Conservation (phyloP, 2,329 filamentous ascomycete species). For the Aspergillus sp. region DNA sequence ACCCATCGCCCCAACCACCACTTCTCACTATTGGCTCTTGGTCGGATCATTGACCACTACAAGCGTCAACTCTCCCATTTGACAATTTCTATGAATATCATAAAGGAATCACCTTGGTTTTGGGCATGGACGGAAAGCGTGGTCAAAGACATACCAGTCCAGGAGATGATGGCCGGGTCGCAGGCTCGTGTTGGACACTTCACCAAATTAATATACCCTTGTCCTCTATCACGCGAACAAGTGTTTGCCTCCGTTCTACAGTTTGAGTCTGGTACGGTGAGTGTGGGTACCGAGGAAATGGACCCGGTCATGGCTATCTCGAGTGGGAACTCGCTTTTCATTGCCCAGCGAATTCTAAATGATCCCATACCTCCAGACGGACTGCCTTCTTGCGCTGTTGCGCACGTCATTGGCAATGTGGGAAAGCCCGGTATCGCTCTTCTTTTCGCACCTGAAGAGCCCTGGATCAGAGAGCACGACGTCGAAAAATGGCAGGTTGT, state of each 20-base stretch:
- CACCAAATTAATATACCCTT: slow-evolving; percentile 1
- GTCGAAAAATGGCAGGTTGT: slow-evolving; percentile 16
- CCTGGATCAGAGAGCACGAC: slow-evolving; percentile 7
- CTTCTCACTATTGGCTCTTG: slow-evolving; percentile 8
- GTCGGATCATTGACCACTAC: slow-evolving; percentile 6
- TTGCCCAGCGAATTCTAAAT: slow-evolving; percentile 10
- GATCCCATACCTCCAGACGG: neutral
- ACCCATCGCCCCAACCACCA: neutral
- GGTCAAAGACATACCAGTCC: neutral
- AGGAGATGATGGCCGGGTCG: neutral
- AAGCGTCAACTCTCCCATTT: slow-evolving; percentile 1
- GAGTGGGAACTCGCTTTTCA: slow-evolving; percentile 12
- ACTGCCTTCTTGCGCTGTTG: slow-evolving; percentile 1
- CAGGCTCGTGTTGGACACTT: slow-evolving; percentile 2
- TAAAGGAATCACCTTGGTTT: neutral
- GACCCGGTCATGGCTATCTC: slow-evolving; percentile 7
- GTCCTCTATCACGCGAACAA: slow-evolving; percentile 2
- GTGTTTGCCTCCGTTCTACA: slow-evolving; percentile 11
- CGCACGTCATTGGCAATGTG: slow-evolving; percentile 10
- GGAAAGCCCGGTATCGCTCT: slow-evolving; percentile 15
- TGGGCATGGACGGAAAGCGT: slow-evolving; percentile 7
- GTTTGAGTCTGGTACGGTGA: slow-evolving; percentile 9
- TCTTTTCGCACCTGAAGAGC: slow-evolving; percentile 3
- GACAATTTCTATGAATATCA: slow-evolving; percentile 4
- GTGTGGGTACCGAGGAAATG: neutral